A percentile compares a stretch with the other conserved stretches of the same genome.
These are phyloP conservation scores for Scedosporium apiospermum DNA, from an alignment of 2,329 filamentous ascomycete genomes.

Conservation along the genomic window DNA sequence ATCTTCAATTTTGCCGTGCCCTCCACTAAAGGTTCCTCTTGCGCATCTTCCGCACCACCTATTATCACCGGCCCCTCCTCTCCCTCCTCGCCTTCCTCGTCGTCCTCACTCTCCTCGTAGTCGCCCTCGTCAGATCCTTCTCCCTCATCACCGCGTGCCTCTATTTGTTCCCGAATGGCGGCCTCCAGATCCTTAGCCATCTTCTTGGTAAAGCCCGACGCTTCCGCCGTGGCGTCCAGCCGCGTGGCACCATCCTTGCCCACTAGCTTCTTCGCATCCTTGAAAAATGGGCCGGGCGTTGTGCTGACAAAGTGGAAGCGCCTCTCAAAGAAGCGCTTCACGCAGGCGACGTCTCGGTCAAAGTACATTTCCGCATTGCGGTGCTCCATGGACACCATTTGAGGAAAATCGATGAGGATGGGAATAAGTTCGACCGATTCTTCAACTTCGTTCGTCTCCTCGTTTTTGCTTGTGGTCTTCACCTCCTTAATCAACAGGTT, in stretches of 20 bases:
- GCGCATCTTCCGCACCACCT: not conserved
- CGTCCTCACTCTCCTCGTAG: constrained; percentile 17
- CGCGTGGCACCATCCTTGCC: constrained; percentile 56
- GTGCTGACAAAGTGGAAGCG: constrained; percentile 82
- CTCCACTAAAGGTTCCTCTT: constrained; percentile 3
- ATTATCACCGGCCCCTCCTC: constrained; percentile 13
- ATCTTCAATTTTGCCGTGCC: not conserved
- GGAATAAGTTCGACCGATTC: constrained; percentile 53
- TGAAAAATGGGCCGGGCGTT: constrained; percentile 74
- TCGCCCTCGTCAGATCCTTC: constrained; percentile 18
- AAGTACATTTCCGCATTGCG: constrained; percentile 95
- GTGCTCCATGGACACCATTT: constrained; percentile 96
- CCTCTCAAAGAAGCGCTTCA: constrained; percentile 87
- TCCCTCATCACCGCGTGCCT: constrained; percentile 26
- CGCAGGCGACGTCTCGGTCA: constrained; percentile 87
- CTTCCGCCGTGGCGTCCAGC: constrained; percentile 80
- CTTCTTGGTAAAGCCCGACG: constrained; percentile 92
- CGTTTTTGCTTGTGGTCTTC: constrained; percentile 23
- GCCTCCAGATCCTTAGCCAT: constrained; percentile 90
- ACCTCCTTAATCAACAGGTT: constrained; percentile 90
- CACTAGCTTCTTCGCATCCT: constrained; percentile 68
- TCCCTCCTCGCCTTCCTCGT: constrained; percentile 19
- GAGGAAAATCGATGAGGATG: constrained; percentile 92
- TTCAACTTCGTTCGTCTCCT: constrained; percentile 19
- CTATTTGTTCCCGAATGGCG: constrained; percentile 74